Evolutionary conservation across 352 stramenopile species (phyloP), one percentile per base, ranked within the genome.

Genomic region (Phytophthora idaei): DNA sequence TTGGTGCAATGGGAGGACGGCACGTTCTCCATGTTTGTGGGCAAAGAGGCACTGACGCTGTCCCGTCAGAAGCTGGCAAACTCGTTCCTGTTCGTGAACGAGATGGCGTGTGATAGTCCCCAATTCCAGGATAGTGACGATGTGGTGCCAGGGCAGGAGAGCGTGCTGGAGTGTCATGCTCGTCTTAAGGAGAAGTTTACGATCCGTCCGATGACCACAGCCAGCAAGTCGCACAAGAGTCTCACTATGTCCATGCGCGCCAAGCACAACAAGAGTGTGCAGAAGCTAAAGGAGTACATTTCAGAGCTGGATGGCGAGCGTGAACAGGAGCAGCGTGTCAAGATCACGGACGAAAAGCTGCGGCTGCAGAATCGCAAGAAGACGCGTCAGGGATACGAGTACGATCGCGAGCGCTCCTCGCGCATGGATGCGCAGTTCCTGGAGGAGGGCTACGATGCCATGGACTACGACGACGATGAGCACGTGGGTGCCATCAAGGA

Each of bases 191-290:
- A 92, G 48, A 95, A 95, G 67, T 76, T 95, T 53, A 95, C 83
- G 70, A 94, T 95, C 59, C 86, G 86, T n/a, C 88, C 88, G 8
- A 93, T 91, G 74, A 92, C 88, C 3, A 94, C 82, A 11, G 74
- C 78, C 29, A 93, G 83, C 59, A 93, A 92, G 71, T 94, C 88
- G 28, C 88, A 95, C 76, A 90, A 91, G 69, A 93, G 85, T 58
- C 74, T 95, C 14, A 95, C 83, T 54, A 94, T 95, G 88, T 94
- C 88, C 42, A 93, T 95, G 86, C 86, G 88, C 9, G 88, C 88
- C 41, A 92, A 93, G 57, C 88, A 95, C 74, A 95, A 94, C 78
- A 95, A 95, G 77, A 88, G 82, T 32, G 81, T 93, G 45, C 85
- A 94, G 65, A 90, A 90, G 61, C 79, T 94, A 51, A 93, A 95